Percentiles rank a stretch among this genome's conserved stretches.
These are phyloP conservation scores for Ceratobasidium sp. DNA, from an alignment of 1,284 basidiomycete genomes.

Conservation along the genomic window DNA sequence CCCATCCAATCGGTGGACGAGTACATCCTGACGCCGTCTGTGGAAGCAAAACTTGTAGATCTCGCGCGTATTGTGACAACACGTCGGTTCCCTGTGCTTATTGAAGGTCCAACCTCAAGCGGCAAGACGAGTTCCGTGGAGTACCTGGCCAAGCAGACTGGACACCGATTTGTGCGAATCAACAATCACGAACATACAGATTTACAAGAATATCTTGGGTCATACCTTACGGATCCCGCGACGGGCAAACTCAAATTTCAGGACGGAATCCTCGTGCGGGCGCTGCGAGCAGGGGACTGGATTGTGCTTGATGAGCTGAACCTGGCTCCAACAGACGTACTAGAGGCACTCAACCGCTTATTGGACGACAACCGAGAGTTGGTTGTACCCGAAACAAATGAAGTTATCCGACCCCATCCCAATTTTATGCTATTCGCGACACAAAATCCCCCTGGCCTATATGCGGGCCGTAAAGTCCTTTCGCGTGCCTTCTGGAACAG, in stretches of 20 bases:
- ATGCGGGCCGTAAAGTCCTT: slow-evolving; percentile 93
- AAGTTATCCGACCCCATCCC: slow-evolving; percentile 91
- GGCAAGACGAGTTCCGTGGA: slow-evolving; percentile 98
- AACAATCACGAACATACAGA: slow-evolving; percentile 99
- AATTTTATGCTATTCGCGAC: slow-evolving; percentile 99
- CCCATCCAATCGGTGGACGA: slow-evolving; percentile 70
- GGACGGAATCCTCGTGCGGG: slow-evolving; percentile 92
- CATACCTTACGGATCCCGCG: slow-evolving; percentile 90
- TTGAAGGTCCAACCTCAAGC: slow-evolving; percentile 97
- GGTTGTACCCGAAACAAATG: slow-evolving; percentile 94
- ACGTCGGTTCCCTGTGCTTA: slow-evolving; percentile 90
- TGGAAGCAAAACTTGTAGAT: slow-evolving; percentile 93
- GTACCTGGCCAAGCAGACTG: slow-evolving; percentile 91
- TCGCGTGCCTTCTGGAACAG: slow-evolving; percentile 97
- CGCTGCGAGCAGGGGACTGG: slow-evolving; percentile 93
- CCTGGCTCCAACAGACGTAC: slow-evolving; percentile 95
- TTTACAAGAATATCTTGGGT: slow-evolving; percentile 97
- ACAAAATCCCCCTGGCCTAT: slow-evolving; percentile 97
- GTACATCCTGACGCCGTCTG: slow-evolving; percentile 95
- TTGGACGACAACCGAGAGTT: slow-evolving; percentile 98
- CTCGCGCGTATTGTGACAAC: slow-evolving; percentile 91
- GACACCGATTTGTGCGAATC: slow-evolving; percentile 96
- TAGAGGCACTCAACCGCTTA: slow-evolving; percentile 95
- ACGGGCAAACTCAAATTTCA: slow-evolving; percentile 94
- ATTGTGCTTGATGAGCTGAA: slow-evolving; percentile 98